A percentile compares a stretch with the other conserved stretches of the same genome.
phyloP scores from a whole-genome alignment of 202 grass and related monocot species.

The Eragrostis tef region DNA sequence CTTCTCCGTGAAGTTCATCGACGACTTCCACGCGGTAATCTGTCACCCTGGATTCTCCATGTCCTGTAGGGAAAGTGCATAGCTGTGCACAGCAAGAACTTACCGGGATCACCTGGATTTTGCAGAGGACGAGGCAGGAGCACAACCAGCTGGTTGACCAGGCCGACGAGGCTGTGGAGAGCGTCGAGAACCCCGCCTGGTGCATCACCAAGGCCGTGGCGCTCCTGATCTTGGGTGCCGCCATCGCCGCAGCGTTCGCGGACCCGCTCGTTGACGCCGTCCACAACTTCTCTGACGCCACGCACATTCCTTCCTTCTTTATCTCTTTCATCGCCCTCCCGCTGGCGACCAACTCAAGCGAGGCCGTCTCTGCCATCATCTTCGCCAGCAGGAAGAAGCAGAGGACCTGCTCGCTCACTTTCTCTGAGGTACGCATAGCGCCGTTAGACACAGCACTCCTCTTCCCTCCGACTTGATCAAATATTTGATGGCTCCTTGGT shows the following conservation, averaged over 20 bases:
- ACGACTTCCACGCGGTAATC: constrained; percentile 67
- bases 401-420: constrained; percentile 79
- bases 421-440: constrained; percentile 66
- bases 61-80: not conserved
- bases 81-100: not conserved
- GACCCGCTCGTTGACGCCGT: constrained; percentile 88
- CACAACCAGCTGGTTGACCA: constrained; percentile 55
- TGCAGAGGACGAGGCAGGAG: constrained; percentile 75
- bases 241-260: constrained; percentile 70
- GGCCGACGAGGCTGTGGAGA: constrained; percentile 74
- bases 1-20: constrained; percentile 59
- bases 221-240: constrained; percentile 62
- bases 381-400: constrained; percentile 82
- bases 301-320: constrained; percentile 84
- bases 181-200: constrained; percentile 61
- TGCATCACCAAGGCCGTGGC: constrained; percentile 67
- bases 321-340: constrained; percentile 93
- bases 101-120: not conserved
- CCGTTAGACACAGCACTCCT: not conserved
- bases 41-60: constrained; percentile 14
- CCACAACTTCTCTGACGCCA: constrained; percentile 82
- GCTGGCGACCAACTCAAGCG: constrained; percentile 89
- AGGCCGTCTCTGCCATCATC: constrained; percentile 84
- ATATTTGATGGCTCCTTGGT: not conserved
- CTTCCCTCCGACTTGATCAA: not conserved